Evolutionary conservation across 192 early-diverging fungal genomes (phyloP).

Genomic region (Coemansia interrupta): DNA sequence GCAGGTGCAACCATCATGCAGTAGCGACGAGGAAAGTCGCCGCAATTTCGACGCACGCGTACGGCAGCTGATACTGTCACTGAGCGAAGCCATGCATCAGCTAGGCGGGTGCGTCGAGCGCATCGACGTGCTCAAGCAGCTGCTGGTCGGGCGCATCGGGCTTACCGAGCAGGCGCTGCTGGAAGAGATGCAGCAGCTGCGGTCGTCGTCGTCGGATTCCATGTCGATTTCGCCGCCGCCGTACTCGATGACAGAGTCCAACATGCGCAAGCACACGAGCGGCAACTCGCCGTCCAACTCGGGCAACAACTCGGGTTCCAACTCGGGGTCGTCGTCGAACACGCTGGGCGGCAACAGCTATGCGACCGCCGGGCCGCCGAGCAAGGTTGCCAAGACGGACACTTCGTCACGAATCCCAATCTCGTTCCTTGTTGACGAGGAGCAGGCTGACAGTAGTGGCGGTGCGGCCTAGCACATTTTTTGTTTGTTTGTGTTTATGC

Average conservation of each 20-base stretch:
- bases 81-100: conserved; percentile 19
- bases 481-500: too few species aligned
- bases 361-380: neutral
- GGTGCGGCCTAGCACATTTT: too few species aligned
- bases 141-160: conserved; percentile 16
- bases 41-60: conserved; percentile 3
- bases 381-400: neutral
- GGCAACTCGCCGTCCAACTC: conserved; percentile 9
- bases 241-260: conserved; percentile 2
- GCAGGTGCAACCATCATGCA: too few species aligned
- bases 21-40: conserved; percentile 1
- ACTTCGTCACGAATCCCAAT: conserved; percentile 18
- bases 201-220: neutral
- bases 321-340: neutral
- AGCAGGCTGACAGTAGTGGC: neutral
- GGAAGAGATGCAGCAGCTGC: neutral
- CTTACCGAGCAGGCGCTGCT: conserved; percentile 4
- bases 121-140: conserved; percentile 23
- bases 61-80: conserved; percentile 9
- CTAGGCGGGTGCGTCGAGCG: conserved; percentile 21
- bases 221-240: conserved; percentile 5
- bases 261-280: conserved; percentile 9
- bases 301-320: conserved; percentile 7
- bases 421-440: conserved; percentile 25
- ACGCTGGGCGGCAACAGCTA: conserved; percentile 2